phyloP scores from a whole-genome alignment of 352 stramenopile species.

The Phytophthora sojae region DNA sequence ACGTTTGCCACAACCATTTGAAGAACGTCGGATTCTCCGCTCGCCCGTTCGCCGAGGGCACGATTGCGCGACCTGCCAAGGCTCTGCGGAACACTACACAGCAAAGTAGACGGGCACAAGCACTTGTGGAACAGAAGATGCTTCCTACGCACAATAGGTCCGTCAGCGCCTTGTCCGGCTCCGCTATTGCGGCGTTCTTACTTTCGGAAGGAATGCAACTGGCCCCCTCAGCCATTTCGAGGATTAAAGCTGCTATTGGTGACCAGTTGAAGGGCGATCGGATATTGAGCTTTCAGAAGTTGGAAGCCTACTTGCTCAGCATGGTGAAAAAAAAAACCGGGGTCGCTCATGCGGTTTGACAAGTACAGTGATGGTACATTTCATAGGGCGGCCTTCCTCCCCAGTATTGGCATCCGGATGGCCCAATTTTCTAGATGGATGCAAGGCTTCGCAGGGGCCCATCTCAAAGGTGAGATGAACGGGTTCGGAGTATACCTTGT shows the following conservation, averaged over 20 bases:
- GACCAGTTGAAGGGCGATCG: not conserved
- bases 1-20: conserved; percentile 27
- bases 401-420: conserved; percentile 1
- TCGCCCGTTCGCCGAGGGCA: conserved; percentile 4
- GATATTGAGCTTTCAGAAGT: conserved; percentile 1
- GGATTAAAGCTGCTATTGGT: conserved; percentile 7
- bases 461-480: conserved; percentile 27
- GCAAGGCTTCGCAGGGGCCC: conserved; percentile 25
- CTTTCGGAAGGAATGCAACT: conserved; percentile 1
- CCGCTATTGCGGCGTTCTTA: not conserved
- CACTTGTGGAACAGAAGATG: conserved; percentile 6
- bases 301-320: not conserved
- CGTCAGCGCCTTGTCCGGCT: conserved; percentile 1
- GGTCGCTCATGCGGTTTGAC: not conserved
- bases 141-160: conserved; percentile 9
- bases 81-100: conserved; percentile 14
- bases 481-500: conserved; percentile 23
- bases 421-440: not conserved
- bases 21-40: conserved; percentile 14
- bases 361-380: conserved; percentile 18
- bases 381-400: conserved; percentile 4
- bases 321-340: conserved; percentile 5
- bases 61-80: not conserved
- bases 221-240: not conserved
- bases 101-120: not conserved